These are phyloP conservation scores for Eustoma russellianum DNA, from an alignment of 257 asterid species.

Conservation along the genomic window DNA sequence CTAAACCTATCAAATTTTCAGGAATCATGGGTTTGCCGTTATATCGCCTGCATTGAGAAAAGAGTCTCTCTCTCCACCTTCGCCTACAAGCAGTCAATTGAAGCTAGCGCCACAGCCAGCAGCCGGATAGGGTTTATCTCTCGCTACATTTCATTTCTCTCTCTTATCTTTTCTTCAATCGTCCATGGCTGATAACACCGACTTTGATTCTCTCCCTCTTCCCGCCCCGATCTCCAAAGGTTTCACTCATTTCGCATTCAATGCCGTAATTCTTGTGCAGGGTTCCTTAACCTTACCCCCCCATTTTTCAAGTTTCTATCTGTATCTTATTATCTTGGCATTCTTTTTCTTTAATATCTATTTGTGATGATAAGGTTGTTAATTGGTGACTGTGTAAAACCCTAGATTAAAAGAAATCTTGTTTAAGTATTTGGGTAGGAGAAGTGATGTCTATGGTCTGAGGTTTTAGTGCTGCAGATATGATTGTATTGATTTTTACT, in stretches of 20 bases:
- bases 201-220: slow-evolving; percentile 36
- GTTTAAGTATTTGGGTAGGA: slow-evolving; percentile 16
- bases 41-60: slow-evolving; percentile 16
- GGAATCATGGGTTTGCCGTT: slow-evolving; percentile 20
- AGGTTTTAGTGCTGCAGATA: no score
- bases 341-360: neutral
- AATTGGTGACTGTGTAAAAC: slow-evolving; percentile 7
- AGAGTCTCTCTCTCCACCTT: slow-evolving; percentile 10
- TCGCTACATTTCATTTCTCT: slow-evolving; percentile 3
- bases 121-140: slow-evolving; percentile 22
- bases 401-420: slow-evolving; percentile 19
- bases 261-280: neutral
- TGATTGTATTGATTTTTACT: no score
- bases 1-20: slow-evolving; percentile 8
- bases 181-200: slow-evolving; percentile 56
- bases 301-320: neutral
- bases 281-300: no score
- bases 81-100: slow-evolving; percentile 34
- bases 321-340: neutral
- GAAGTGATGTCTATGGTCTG: no score
- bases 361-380: neutral
- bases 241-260: slow-evolving; percentile 10
- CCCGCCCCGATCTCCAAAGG: slow-evolving; percentile 62
- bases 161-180: slow-evolving; percentile 15
- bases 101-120: slow-evolving; percentile 7